Evolutionary conservation across 805 yeast genomes (phyloP), one percentile per base, ranked within the genome.

Genomic region (Clavispora asparagi): DNA sequence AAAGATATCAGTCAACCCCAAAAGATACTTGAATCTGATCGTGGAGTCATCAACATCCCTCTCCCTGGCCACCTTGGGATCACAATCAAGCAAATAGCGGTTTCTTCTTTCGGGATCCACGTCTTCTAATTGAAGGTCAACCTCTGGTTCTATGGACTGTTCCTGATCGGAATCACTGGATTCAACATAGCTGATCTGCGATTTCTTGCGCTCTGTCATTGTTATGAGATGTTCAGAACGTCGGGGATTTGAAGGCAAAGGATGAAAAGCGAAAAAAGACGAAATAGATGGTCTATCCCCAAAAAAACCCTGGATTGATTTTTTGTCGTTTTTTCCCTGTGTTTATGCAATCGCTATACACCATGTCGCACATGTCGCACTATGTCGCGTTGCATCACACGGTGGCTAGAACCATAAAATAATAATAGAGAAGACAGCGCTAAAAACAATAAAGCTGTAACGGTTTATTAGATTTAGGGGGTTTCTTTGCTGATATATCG

Each of bases 1-100:
- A 63, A 91, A 91, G 47, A 92, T 71, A 52, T 87, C 95, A 0
- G 97, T 89, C 36, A 91, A 71, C 1, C 90, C 85, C 42, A 92
- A 70, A 38, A 91, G 70, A 64, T 91, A 87, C 61, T 81, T 82
- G 74, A 88, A 88, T 49, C 98, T 74, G 55, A 76, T 81, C 26
- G 89, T 83, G 0, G 95, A 78, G 56, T 85, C 94, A 55, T 79
- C 87, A 29, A 59, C 67, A 43, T 67, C 73, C 17, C 55, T 75
- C 30, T 69, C 70, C 44, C 76, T 72, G 42, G 85, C 88, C 2
- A 72, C 64, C 49, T 78, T 78, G 4, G 85, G 81, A 49, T 83
- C 89, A 16, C 58, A 51, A 30, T 51, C 44, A 17, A 55, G 40
- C 19, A 55, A 41, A 27, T 26, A 55, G 19, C 57, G 47, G 4